phyloP scores from a whole-genome alignment of 164 flowering plant species.

The Hamamelis virginiana region DNA sequence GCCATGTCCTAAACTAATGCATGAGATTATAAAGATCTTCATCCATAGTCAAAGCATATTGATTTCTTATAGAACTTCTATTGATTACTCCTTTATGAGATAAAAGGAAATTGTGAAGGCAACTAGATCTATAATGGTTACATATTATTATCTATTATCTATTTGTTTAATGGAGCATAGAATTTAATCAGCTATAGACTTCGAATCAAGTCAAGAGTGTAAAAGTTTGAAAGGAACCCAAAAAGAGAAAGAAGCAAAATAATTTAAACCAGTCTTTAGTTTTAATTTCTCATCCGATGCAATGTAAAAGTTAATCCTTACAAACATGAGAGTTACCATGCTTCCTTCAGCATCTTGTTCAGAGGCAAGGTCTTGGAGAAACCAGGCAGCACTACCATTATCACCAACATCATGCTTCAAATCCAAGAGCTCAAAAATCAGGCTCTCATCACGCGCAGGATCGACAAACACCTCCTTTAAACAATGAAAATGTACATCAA shows the following conservation, averaged over 20 bases:
- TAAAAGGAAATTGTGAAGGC: too few relatives aligned
- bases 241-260: too few relatives aligned
- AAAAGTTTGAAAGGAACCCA: too few relatives aligned
- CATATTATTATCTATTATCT: not conserved
- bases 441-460: constrained; percentile 77
- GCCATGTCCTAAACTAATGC: too few relatives aligned
- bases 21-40: too few relatives aligned
- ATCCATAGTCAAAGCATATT: not conserved
- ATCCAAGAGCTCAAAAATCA: constrained; percentile 77
- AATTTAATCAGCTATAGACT: not conserved
- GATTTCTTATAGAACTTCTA: not conserved
- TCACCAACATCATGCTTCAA: constrained; percentile 74
- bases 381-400: constrained; percentile 71
- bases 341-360: constrained; percentile 80
- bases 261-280: too few relatives aligned
- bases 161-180: not conserved
- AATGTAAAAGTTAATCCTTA: too few relatives aligned
- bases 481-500: constrained; percentile 1
- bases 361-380: constrained; percentile 78
- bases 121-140: too few relatives aligned
- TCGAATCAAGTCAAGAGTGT: too few relatives aligned
- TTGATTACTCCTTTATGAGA: too few relatives aligned
- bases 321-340: constrained; percentile 30
- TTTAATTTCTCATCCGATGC: too few relatives aligned
- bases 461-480: constrained; percentile 80